phyloP scores from a whole-genome alignment of 805 yeast genomes.

The Kregervanrija fluxuum region DNA sequence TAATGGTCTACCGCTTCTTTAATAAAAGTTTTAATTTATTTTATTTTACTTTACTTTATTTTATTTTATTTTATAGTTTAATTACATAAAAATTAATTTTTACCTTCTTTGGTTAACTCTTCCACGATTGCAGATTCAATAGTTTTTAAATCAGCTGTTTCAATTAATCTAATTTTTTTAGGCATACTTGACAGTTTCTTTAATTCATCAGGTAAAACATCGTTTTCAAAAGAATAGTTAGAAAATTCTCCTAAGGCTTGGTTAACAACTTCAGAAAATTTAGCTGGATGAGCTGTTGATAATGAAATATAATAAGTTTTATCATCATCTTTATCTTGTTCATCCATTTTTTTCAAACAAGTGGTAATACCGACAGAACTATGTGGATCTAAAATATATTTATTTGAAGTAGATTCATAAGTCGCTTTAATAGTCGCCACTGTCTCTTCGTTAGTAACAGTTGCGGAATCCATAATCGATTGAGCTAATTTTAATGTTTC shows the following conservation, averaged over 20 bases:
- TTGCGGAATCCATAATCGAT: conserved; percentile 65
- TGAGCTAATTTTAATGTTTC: conserved; percentile 61
- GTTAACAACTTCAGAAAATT: conserved; percentile 93
- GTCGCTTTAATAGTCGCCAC: conserved; percentile 66
- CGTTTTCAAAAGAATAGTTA: conserved; percentile 78
- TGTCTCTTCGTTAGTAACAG: conserved; percentile 75
- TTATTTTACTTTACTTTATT: neutral
- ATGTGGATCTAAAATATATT: conserved; percentile 92
- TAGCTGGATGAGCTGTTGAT: conserved; percentile 98
- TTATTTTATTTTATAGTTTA: neutral
- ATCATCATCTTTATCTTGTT: conserved; percentile 20
- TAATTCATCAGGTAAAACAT: conserved; percentile 86
- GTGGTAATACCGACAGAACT: conserved; percentile 91
- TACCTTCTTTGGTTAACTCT: conserved; percentile 46
- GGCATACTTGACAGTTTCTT: conserved; percentile 61
- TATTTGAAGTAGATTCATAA: conserved; percentile 49
- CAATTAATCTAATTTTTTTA: conserved; percentile 67
- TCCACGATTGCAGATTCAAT: conserved; percentile 72
- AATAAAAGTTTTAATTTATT: neutral
- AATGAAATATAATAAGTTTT: conserved; percentile 58
- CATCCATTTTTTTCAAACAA: conserved; percentile 52
- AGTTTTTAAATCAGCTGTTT: conserved; percentile 62
- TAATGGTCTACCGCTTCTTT: neutral
- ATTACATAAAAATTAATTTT: conserved; percentile 3
- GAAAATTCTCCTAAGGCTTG: conserved; percentile 57